Evolutionary conservation across 2,329 filamentous ascomycete species (phyloP), one percentile per base, ranked within the genome.

Genomic region (Alternaria ethzedia): DNA sequence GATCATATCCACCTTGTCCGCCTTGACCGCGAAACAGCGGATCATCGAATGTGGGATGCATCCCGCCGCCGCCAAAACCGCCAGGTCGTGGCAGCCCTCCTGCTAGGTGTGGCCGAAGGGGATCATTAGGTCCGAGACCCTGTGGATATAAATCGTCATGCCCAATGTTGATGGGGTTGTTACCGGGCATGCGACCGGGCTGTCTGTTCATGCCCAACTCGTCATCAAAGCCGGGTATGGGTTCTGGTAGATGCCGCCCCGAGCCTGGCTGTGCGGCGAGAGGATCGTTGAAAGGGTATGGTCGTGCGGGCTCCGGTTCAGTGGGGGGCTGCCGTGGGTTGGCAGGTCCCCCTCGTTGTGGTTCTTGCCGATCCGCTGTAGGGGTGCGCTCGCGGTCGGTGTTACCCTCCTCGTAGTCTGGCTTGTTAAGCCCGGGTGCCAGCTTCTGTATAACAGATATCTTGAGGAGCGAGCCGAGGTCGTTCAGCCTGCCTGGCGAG

Each of bases 11-110:
- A 28, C 75, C 75, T 13, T 80, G 79, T 13, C 81, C 80, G 2
- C 83, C 85, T 7, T 83, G 83, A 0, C 90, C 90, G 6, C 86
- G 86, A 76, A 97, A 97, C 51, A 97, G 80, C 7, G 93, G 93
- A 75, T 98, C 94, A 72, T 97, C 93, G 77, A 97, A 96, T 0
- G 94, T 97, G 1, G 96, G 96, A 80, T 97, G 92, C 96, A 99
- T 99, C 1, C 96, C 96, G 10, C 91, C 89, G 12, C 91, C 89
- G 11, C 86, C 86, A 20, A 89, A 87, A n/a, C 85, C 82, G 21
- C 85, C 83, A 6, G 89, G 79, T 0, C 88, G 86, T 46, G 81
- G 81, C n/a, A 87, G 82, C 51, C 87, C 85, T 56, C 87, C 85
- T 7, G 89, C 87, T 59, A 93, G 87, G 3, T 87, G 86, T 5